These are phyloP conservation scores for Cudoniella acicularis DNA, from an alignment of 495 filamentous ascomycete species.

Conservation along the genomic window DNA sequence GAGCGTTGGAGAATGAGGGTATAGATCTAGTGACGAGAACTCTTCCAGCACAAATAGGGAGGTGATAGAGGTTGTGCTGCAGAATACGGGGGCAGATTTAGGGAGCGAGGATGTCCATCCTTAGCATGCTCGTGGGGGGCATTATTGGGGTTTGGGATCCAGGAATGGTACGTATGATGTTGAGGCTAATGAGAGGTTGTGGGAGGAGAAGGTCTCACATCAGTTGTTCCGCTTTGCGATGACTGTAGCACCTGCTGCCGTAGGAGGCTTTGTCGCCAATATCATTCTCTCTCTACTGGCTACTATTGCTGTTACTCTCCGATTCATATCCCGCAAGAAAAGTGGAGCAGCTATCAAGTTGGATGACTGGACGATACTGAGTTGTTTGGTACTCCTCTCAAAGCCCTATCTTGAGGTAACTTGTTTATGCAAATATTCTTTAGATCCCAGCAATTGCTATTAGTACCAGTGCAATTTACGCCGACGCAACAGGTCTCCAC, in stretches of 20 bases:
- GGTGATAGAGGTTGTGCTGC: slow-evolving; percentile 58
- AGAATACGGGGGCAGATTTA: slow-evolving; percentile 42
- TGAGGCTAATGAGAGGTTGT: no score
- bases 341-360: background rate
- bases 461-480: background rate
- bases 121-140: slow-evolving; percentile 56
- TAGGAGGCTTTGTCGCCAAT: background rate
- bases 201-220: no score
- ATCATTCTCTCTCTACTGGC: background rate
- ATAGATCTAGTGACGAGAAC: slow-evolving; percentile 48
- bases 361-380: background rate
- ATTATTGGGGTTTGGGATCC: slow-evolving; percentile 55
- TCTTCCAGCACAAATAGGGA: slow-evolving; percentile 54
- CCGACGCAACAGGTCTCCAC: background rate
- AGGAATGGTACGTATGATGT: slow-evolving; percentile 56
- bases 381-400: background rate
- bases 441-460: background rate
- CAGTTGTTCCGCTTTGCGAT: no score
- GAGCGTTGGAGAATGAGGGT: slow-evolving; percentile 42
- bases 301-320: background rate
- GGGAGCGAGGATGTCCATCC: slow-evolving; percentile 56
- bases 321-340: background rate
- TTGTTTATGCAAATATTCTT: background rate
- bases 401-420: background rate
- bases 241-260: background rate